These are phyloP conservation scores for Pyrenophora seminiperda DNA, from an alignment of 2,329 filamentous ascomycete genomes.

Conservation along the genomic window DNA sequence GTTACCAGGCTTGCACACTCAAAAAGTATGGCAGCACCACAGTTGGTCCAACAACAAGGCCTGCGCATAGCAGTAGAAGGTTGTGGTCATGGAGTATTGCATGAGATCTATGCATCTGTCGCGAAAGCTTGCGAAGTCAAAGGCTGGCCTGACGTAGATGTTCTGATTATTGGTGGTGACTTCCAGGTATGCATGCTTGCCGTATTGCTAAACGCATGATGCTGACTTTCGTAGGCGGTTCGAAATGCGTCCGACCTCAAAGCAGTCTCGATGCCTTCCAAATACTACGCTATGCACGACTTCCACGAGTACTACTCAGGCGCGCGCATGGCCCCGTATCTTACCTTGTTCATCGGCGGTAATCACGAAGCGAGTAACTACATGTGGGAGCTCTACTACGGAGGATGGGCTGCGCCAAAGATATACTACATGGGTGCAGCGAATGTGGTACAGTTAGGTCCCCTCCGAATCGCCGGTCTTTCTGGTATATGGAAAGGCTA, in stretches of 20 bases:
- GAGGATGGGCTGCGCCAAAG: conserved; percentile 94
- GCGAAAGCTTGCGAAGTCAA: conserved; percentile 69
- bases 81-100: conserved; percentile 88
- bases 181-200: conserved; percentile 69
- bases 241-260: conserved; percentile 87
- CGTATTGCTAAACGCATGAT: background rate
- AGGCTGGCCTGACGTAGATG: conserved; percentile 80
- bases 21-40: conserved; percentile 33
- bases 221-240: conserved; percentile 64
- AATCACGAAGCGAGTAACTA: conserved; percentile 95
- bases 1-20: background rate
- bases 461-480: conserved; percentile 84
- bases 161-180: conserved; percentile 94
- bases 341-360: conserved; percentile 90
- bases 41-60: conserved; percentile 29
- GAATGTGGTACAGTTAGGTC: conserved; percentile 82
- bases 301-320: conserved; percentile 96
- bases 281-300: conserved; percentile 87
- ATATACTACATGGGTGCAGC: conserved; percentile 97
- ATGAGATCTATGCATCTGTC: conserved; percentile 87
- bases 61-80: conserved; percentile 84
- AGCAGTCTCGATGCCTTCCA: conserved; percentile 85
- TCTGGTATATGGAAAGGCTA: conserved; percentile 95
- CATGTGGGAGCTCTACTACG: conserved; percentile 91
- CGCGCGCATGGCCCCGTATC: conserved; percentile 74